These are phyloP conservation scores for Tetrapisispora fleetii DNA, from an alignment of 805 yeast genomes.

Conservation along the genomic window DNA sequence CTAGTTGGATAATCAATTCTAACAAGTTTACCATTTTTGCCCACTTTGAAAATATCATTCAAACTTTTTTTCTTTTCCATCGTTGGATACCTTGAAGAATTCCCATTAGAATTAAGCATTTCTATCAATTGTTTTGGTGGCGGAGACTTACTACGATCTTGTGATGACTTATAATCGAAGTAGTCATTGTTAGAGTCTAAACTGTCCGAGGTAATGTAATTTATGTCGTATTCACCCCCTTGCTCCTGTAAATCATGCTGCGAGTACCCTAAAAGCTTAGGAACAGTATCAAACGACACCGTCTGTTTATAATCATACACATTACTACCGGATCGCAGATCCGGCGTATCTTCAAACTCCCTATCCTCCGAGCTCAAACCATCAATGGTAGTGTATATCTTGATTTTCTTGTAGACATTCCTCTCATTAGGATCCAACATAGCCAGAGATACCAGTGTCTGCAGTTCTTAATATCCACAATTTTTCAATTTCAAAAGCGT, in stretches of 20 bases:
- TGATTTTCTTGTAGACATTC: constrained; percentile 10
- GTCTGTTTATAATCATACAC: constrained; percentile 10
- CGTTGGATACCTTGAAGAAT: neutral
- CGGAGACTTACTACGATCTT: constrained; percentile 5
- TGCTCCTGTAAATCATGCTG: constrained; percentile 5
- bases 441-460: neutral
- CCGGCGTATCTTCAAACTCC: neutral
- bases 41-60: constrained; percentile 16
- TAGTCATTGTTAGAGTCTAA: neutral
- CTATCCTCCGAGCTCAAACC: neutral
- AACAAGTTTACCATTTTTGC: constrained; percentile 25
- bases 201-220: neutral
- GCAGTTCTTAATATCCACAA: too few species aligned
- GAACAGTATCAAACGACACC: constrained; percentile 30
- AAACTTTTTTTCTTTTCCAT: neutral
- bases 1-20: constrained; percentile 29
- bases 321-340: neutral
- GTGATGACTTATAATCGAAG: neutral
- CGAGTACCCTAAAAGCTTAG: constrained; percentile 15
- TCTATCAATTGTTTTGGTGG: constrained; percentile 2
- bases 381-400: constrained; percentile 5
- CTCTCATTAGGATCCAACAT: constrained; percentile 3
- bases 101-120: neutral
- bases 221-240: neutral
- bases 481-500: too few species aligned